These are phyloP conservation scores for Cladosporium phlei DNA, from an alignment of 2,329 filamentous ascomycete genomes.

Conservation along the genomic window DNA sequence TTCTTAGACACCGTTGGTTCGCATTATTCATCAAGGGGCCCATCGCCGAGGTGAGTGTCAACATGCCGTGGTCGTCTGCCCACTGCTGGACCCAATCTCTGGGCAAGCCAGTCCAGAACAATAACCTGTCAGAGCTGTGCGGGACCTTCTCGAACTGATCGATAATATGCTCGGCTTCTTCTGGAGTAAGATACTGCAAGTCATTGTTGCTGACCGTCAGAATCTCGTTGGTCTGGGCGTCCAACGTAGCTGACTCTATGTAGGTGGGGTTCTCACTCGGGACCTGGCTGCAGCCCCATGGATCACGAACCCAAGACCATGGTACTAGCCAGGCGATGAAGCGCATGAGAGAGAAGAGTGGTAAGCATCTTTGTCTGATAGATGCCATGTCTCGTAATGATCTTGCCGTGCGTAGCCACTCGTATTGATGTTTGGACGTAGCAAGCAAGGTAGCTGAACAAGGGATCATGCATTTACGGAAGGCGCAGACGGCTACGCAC, in stretches of 20 bases:
- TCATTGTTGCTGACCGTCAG: not conserved
- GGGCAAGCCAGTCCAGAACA: constrained; percentile 7
- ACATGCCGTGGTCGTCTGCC: constrained; percentile 7
- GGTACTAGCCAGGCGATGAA: constrained; percentile 5
- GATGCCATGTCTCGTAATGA: constrained; percentile 1
- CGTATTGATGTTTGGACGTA: not conserved
- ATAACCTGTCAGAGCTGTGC: constrained; percentile 2
- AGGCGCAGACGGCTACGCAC: not conserved
- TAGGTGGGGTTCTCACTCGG: not conserved
- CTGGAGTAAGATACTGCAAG: constrained; percentile 1
- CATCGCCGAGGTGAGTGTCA: constrained; percentile 4
- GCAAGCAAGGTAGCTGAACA: constrained; percentile 2
- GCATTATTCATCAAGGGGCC: not conserved
- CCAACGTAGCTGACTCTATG: not conserved
- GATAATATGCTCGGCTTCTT: constrained; percentile 2
- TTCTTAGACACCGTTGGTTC: not conserved
- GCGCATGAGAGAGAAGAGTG: constrained; percentile 4
- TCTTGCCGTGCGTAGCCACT: not conserved
- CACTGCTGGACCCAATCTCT: constrained; percentile 6
- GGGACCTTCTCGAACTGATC: not conserved
- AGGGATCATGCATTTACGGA: constrained; percentile 1
- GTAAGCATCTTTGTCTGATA: not conserved
- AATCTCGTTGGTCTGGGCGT: not conserved
- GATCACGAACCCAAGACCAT: constrained; percentile 3
- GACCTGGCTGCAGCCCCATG: not conserved